These are phyloP conservation scores for Intubia oerlemansii DNA, from an alignment of 2,329 filamentous ascomycete species.

Conservation along the genomic window DNA sequence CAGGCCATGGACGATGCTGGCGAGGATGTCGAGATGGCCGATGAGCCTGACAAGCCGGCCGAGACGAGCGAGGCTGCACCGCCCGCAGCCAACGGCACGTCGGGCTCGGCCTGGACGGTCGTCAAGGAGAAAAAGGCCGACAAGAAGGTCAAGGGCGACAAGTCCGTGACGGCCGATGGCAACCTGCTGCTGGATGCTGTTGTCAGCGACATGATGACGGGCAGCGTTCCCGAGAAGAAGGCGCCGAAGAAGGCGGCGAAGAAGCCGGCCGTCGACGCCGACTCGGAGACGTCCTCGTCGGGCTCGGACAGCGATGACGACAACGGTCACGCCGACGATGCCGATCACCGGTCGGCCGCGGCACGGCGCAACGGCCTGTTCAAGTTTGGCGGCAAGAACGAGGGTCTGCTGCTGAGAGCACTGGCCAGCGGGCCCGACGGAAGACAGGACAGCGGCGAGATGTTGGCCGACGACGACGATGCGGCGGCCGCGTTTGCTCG, in stretches of 20 bases:
- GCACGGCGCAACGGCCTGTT: slow-evolving; percentile 17
- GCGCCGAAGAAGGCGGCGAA: neutral
- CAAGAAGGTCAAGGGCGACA: neutral
- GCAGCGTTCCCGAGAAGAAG: slow-evolving; percentile 1
- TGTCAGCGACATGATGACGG: slow-evolving; percentile 1
- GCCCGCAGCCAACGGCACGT: no score
- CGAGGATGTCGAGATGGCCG: no score
- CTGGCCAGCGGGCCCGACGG: no score
- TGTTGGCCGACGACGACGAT: slow-evolving; percentile 41
- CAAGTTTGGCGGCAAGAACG: slow-evolving; percentile 35
- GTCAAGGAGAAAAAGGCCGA: slow-evolving; percentile 1
- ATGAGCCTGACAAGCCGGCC: no score
- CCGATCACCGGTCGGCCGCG: slow-evolving; percentile 17
- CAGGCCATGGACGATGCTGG: no score
- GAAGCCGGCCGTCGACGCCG: slow-evolving; percentile 13
- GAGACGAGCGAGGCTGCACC: no score
- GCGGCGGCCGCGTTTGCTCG: slow-evolving; percentile 59
- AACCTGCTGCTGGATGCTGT: slow-evolving; percentile 1
- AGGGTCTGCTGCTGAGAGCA: slow-evolving; percentile 54
- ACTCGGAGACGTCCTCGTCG: slow-evolving; percentile 12
- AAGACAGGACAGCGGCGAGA: neutral
- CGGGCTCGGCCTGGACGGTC: slow-evolving; percentile 5
- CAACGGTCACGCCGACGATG: neutral
- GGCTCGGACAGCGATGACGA: slow-evolving; percentile 5
- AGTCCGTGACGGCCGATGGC: slow-evolving; percentile 2